Evolutionary conservation across 2,329 filamentous ascomycete species (phyloP), one percentile per base, ranked within the genome.

Genomic region (Tolypocladium sp.): DNA sequence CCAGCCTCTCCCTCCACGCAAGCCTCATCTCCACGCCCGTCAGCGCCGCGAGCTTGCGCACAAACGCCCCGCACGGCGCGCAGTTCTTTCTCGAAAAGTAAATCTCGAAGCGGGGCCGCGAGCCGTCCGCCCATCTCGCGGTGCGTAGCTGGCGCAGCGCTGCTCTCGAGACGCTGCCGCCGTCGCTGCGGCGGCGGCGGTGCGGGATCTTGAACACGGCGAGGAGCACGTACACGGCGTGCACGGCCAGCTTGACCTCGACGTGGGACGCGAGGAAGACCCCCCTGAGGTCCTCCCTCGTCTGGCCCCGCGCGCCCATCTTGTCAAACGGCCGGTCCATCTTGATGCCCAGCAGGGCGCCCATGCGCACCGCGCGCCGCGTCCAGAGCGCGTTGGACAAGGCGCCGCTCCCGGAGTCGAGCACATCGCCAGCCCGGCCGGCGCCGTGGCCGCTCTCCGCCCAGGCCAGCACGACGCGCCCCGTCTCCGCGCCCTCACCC

Each of bases 161-260:
- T n/a, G n/a, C n/a, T n/a, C n/a, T n/a, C n/a, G n/a, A n/a, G n/a
- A n/a, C n/a, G n/a, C n/a, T n/a, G n/a, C n/a, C n/a, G n/a, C 63
- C 20, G 33, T n/a, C 8, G 73, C 52, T 2, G 59, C 63, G 33
- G 67, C 52, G 17, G 65, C 57, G 54, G 67, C 60, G 59, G 1
- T n/a, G n/a, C n/a, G 67, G 61, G 52, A 73, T 67, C 17, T 52
- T 57, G 49, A 71, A 71, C 2, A 57, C 58, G 1, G 58, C 56
- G 0, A 76, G 63, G 0, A 75, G 60, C 0, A 68, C 57, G 9
- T 68, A 68, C 0, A 75, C 55, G 0, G 69, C 70, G 25, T 74
- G 69, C 0, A 70, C 66, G 0, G 74, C 72, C 0, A 78, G 68
- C 58, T 77, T 77, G 20, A 73, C 72, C 59, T 78, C 75, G 1